Conservation (phyloP, 805 yeast species). For the Teunomyces atbi region DNA sequence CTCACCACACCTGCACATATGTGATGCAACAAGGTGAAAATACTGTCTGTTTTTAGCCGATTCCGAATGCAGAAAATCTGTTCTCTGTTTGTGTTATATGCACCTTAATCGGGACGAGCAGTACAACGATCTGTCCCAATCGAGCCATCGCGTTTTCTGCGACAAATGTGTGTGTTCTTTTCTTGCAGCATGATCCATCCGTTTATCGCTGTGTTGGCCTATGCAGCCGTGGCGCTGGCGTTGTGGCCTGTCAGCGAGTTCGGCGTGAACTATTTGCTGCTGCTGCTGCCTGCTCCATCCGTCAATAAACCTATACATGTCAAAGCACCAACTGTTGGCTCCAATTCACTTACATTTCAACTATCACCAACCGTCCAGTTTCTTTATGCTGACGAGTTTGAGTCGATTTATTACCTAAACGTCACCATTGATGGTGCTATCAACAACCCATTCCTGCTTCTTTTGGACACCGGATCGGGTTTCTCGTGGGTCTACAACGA, state of each 20-base stretch:
- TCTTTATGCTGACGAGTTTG: constrained; percentile 11
- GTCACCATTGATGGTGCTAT: constrained; percentile 20
- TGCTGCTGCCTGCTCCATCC: not conserved
- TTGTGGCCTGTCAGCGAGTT: constrained; percentile 13
- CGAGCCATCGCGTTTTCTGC: too few relatives aligned
- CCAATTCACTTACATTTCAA: constrained; percentile 2
- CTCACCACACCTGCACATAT: constrained; percentile 62
- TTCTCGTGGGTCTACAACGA: constrained; percentile 61
- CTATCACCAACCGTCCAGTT: constrained; percentile 5
- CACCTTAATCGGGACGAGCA: too few relatives aligned
- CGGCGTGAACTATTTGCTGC: constrained; percentile 8
- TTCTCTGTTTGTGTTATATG: too few relatives aligned
- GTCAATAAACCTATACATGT: too few relatives aligned
- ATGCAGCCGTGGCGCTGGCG: constrained; percentile 1
- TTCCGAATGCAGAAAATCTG: too few relatives aligned
- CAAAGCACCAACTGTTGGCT: not conserved
- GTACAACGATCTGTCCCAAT: too few relatives aligned
- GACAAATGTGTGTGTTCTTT: too few relatives aligned
- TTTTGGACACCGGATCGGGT: constrained; percentile 66
- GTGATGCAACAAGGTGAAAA: not conserved
- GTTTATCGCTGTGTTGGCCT: not conserved
- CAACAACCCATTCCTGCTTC: constrained; percentile 42
- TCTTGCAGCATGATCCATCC: not conserved
- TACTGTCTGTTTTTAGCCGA: too few relatives aligned
- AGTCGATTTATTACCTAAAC: constrained; percentile 13